These are phyloP conservation scores for Cryptococcus wingfieldii DNA, from an alignment of 1,284 basidiomycete genomes.

Conservation along the genomic window DNA sequence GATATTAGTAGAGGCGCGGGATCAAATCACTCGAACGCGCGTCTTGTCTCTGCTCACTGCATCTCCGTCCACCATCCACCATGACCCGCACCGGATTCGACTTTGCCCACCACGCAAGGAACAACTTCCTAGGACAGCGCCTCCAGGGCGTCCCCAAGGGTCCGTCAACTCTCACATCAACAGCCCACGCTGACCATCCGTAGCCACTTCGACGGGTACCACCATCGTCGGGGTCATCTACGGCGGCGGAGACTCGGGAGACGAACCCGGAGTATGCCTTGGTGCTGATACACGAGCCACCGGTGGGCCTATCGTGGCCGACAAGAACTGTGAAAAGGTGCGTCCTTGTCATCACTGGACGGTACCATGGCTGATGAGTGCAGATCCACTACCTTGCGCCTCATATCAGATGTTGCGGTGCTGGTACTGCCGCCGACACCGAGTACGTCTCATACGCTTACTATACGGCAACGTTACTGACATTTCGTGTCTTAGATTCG, in stretches of 20 bases:
- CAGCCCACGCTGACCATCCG: slow-evolving; percentile 49
- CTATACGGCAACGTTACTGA: neutral
- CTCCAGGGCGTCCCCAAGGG: slow-evolving; percentile 51
- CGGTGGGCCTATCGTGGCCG: slow-evolving; percentile 90
- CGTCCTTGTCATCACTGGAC: slow-evolving; percentile 12
- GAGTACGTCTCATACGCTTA: slow-evolving; percentile 52
- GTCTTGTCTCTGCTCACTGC: neutral
- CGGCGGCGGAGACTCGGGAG: slow-evolving; percentile 52
- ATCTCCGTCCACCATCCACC: no score
- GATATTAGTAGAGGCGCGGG: no score
- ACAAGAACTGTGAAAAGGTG: slow-evolving; percentile 99
- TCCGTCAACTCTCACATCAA: slow-evolving; percentile 6
- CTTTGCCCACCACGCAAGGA: slow-evolving; percentile 69
- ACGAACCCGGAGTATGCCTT: slow-evolving; percentile 83
- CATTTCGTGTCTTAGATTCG: slow-evolving; percentile 54
- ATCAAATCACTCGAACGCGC: slow-evolving; percentile 5
- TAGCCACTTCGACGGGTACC: slow-evolving; percentile 91
- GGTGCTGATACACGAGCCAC: slow-evolving; percentile 97
- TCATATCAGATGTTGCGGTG: slow-evolving; percentile 94
- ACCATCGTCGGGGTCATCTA: slow-evolving; percentile 94
- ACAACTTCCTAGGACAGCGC: slow-evolving; percentile 61
- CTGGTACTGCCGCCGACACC: slow-evolving; percentile 96
- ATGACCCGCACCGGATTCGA: slow-evolving; percentile 58
- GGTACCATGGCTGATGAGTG: neutral
- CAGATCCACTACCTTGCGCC: slow-evolving; percentile 97